These are phyloP conservation scores for Colletotrichum trifolii DNA, from an alignment of 2,329 filamentous ascomycete genomes.

Conservation along the genomic window DNA sequence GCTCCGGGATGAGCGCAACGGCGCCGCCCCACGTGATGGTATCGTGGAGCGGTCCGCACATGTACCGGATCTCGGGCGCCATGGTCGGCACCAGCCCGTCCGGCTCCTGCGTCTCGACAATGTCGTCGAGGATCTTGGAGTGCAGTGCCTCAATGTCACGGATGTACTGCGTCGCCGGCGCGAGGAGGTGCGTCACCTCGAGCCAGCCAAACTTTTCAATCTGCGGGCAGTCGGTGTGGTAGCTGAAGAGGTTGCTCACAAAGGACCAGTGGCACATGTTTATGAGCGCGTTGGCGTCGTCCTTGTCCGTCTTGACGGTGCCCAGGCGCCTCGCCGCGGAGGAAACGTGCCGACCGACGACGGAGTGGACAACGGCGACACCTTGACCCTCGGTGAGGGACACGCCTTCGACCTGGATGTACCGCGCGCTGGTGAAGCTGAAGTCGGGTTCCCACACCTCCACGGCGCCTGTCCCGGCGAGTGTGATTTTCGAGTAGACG, in stretches of 20 bases:
- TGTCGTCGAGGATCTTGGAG: slow-evolving; percentile 59
- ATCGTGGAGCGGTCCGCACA: slow-evolving; percentile 58
- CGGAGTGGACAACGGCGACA: slow-evolving; percentile 48
- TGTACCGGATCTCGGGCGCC: slow-evolving; percentile 59
- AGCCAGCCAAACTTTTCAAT: slow-evolving; percentile 62
- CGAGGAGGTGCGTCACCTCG: slow-evolving; percentile 58
- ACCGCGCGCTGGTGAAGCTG: slow-evolving; percentile 54
- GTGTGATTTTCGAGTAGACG: slow-evolving; percentile 52
- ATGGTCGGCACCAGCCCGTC: slow-evolving; percentile 58
- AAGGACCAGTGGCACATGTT: slow-evolving; percentile 59
- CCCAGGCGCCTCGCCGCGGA: slow-evolving; percentile 51
- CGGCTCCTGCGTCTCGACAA: slow-evolving; percentile 56
- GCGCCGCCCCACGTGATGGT: slow-evolving; percentile 58
- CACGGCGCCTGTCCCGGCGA: slow-evolving; percentile 42
- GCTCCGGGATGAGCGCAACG: slow-evolving; percentile 48
- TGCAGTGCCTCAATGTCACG: slow-evolving; percentile 58
- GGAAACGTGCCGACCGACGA: slow-evolving; percentile 51
- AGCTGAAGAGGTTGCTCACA: slow-evolving; percentile 54
- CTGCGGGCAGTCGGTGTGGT: slow-evolving; percentile 59
- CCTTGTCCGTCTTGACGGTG: slow-evolving; percentile 51
- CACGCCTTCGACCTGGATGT: slow-evolving; percentile 53
- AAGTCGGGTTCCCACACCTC: slow-evolving; percentile 54
- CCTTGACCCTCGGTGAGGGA: slow-evolving; percentile 40
- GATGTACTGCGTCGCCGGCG: slow-evolving; percentile 57
- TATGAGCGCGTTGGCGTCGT: slow-evolving; percentile 53